Evolutionary conservation across 202 grass and related monocot species (phyloP), one percentile per base, ranked within the genome.

Genomic region (Brachypodium distachyon): DNA sequence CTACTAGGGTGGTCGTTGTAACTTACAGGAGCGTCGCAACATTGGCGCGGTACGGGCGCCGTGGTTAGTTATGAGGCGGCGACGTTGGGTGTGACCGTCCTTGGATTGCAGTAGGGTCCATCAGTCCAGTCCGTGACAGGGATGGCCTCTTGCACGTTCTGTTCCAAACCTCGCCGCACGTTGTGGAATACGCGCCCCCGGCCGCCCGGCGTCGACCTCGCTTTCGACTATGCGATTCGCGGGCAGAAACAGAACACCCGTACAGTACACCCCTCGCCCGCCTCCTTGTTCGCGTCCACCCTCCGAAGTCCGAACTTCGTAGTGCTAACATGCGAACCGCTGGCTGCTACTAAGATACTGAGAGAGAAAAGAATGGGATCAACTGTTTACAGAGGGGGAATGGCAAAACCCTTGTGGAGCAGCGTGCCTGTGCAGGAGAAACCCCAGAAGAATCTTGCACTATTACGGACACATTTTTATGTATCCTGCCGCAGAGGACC

Each of bases 61-160:
- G 38, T 56, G 27, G 77, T 59, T 64, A 60, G 73, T 70, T 64
- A 77, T 33, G 32, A 51, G 74, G 59, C 59, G 59, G 43, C 57
- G 43, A 77, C 59, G 42, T 60, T 25, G 25, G 71, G 72, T 58
- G 71, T 42, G 61, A 19, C n/a, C n/a, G n/a, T n/a, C n/a, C n/a
- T n/a, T n/a, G n/a, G n/a, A n/a, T n/a, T n/a, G n/a, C n/a, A n/a
- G n/a, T n/a, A n/a, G 31, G 54, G 72, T 60, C 52, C 72, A 22
- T 21, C 36, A 37, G 1, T 19, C 70, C 33, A 38, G 60, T 53
- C 31, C 33, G 5, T 41, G 75, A 63, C 4, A 21, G 60, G 9
- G 60, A 77, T 34, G 33, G n/a, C n/a, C n/a, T n/a, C 1, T 4
- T 17, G 47, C 12, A 25, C 9, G 11, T 52, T 0, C 4, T 18